Conservation (phyloP, 345 rosid species). For the Gossypium bickii region DNA sequence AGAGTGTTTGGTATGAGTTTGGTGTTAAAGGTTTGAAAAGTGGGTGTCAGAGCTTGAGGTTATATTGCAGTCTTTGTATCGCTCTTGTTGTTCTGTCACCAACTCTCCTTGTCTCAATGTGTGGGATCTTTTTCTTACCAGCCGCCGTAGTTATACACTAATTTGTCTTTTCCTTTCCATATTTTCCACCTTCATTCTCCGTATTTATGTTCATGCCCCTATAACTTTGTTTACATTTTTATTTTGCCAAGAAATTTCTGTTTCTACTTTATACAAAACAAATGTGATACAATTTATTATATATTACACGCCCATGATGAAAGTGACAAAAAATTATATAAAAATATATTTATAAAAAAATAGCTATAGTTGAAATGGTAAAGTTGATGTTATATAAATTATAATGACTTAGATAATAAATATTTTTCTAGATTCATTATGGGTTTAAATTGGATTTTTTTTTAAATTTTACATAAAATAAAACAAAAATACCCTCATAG, state of each 20-base stretch:
- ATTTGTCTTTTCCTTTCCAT: not conserved
- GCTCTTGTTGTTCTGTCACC: not conserved
- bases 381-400: no score
- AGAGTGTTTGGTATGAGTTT: not conserved
- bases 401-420: no score
- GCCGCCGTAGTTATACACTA: not conserved
- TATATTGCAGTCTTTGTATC: not conserved
- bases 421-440: no score
- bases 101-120: not conserved
- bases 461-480: no score
- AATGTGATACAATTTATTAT: no score
- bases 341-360: no score
- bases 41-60: not conserved
- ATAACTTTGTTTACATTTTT: not conserved
- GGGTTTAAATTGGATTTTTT: no score
- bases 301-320: no score
- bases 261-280: not conserved
- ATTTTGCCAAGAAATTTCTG: not conserved
- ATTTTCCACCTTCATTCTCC: not conserved
- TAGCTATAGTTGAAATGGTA: no score
- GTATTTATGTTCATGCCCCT: not conserved
- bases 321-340: no score
- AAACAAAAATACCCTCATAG: no score
- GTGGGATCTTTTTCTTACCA: not conserved
- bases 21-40: not conserved